Base-by-base conservation (phyloP, 2,329 filamentous ascomycete genomes). In the Periconia sp. region DNA sequence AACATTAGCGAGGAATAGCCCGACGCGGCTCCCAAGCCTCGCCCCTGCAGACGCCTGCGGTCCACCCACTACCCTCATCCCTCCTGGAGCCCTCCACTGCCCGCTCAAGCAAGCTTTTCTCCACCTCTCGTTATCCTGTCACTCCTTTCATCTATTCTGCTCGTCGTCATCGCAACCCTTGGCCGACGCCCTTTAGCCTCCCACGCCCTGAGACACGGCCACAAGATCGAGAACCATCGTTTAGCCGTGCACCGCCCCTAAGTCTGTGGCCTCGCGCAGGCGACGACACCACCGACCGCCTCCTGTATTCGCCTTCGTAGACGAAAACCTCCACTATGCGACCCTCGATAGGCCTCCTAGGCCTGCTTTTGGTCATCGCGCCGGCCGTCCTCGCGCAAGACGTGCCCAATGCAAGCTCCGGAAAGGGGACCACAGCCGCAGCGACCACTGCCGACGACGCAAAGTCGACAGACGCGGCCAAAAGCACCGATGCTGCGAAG, bases 341-440 rank as follows among this genome's bases (percentile, higher is more conserved):
- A 29, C 56, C 56, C 23, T 66, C 63, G 9, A 37, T 56, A 50
- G 57, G 55, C 54, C 52, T 68, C 25, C 34, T 67, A 23, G 57
- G 61, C 45, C 43, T 68, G 39, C 48, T 66, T 32, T 49, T 68
- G 44, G 49, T 63, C 23, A 52, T 61, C 15, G 59, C 66, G 21
- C 63, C 68, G 22, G 40, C 52, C 16, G 58, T 61, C 17, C 56
- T 65, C 19, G 68, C 69, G 5, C 69, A 71, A 39, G 48, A 56
- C 25, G 43, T 50, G 33, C 52, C 66, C 26, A 60, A n/a, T n/a
- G n/a, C n/a, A n/a, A n/a, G n/a, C n/a, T n/a, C n/a, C n/a, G n/a
- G n/a, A n/a, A n/a, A 67, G 13, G 52, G 70, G 25, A 37, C 68
- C 22, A 53, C 56, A 30, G 62, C 58, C 16, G 48, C 61, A 2